Conservation (phyloP, 2,329 filamentous ascomycete species). For the Eutypa lata region DNA sequence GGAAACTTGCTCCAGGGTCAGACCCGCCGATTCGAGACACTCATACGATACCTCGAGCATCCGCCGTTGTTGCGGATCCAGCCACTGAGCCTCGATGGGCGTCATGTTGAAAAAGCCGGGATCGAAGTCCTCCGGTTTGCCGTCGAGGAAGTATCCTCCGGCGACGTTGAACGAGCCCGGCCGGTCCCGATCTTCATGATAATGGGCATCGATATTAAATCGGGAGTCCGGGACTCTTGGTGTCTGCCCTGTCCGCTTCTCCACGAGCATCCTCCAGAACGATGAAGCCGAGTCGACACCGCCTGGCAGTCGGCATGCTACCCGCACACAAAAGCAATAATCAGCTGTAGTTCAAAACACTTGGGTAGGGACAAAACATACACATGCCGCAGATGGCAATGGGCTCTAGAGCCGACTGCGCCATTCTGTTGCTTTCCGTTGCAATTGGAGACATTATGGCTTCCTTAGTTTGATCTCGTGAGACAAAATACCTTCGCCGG, state of each 20-base stretch:
- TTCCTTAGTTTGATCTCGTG: background rate
- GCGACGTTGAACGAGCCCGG: slow-evolving; percentile 19
- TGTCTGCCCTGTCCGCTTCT: slow-evolving; percentile 17
- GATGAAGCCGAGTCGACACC: slow-evolving; percentile 15
- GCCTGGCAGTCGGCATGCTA: slow-evolving; percentile 17
- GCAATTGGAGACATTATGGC: slow-evolving; percentile 8
- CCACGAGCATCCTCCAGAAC: slow-evolving; percentile 18
- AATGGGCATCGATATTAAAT: slow-evolving; percentile 23
- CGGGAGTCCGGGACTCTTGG: slow-evolving; percentile 17
- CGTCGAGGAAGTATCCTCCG: slow-evolving; percentile 24
- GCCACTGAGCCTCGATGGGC: slow-evolving; percentile 33
- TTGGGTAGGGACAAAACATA: slow-evolving; percentile 8
- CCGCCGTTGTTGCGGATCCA: slow-evolving; percentile 41
- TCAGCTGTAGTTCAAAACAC: background rate
- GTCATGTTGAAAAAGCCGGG: slow-evolving; percentile 38
- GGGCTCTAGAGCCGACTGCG: slow-evolving; percentile 14
- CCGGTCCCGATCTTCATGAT: slow-evolving; percentile 18
- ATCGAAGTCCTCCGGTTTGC: slow-evolving; percentile 19
- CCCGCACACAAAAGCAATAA: background rate
- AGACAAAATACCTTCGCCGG: background rate
- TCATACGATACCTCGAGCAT: slow-evolving; percentile 40
- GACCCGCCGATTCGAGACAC: slow-evolving; percentile 35
- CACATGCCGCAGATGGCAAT: slow-evolving; percentile 24
- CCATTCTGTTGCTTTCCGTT: slow-evolving; percentile 1
- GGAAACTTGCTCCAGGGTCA: slow-evolving; percentile 24